These are phyloP conservation scores for Saccharum hybrid DNA, from an alignment of 202 grass and related monocot species.

Conservation along the genomic window DNA sequence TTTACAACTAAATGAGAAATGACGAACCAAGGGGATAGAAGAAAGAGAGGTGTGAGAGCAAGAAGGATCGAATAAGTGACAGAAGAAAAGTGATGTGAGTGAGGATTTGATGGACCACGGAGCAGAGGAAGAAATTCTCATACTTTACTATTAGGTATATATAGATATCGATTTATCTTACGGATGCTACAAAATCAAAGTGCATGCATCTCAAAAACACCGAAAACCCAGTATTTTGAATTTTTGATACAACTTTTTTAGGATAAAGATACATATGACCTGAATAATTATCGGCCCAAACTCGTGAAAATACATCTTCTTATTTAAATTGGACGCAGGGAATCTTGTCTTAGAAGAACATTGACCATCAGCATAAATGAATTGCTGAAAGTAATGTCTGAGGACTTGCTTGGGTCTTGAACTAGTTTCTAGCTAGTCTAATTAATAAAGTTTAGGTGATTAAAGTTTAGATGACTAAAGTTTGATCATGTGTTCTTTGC, in stretches of 20 bases:
- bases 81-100: too few relatives aligned
- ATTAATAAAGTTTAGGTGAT: neutral
- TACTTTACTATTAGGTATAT: too few relatives aligned
- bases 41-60: too few relatives aligned
- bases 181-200: neutral
- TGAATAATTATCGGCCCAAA: neutral
- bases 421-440: neutral
- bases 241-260: neutral
- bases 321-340: neutral
- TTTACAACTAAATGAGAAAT: too few relatives aligned
- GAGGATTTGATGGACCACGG: too few relatives aligned
- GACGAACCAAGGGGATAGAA: too few relatives aligned
- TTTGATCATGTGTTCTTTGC: too few relatives aligned
- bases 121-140: too few relatives aligned
- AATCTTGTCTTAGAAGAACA: neutral
- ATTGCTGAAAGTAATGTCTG: neutral
- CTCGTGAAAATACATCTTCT: neutral
- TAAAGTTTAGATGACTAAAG: neutral
- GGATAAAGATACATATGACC: neutral
- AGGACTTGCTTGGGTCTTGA: too few relatives aligned
- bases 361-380: neutral
- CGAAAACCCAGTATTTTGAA: neutral
- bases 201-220: neutral
- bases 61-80: too few relatives aligned
- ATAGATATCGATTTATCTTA: neutral